Conservation (phyloP, 805 yeast species). For the Komagataella pseudopastoris region DNA sequence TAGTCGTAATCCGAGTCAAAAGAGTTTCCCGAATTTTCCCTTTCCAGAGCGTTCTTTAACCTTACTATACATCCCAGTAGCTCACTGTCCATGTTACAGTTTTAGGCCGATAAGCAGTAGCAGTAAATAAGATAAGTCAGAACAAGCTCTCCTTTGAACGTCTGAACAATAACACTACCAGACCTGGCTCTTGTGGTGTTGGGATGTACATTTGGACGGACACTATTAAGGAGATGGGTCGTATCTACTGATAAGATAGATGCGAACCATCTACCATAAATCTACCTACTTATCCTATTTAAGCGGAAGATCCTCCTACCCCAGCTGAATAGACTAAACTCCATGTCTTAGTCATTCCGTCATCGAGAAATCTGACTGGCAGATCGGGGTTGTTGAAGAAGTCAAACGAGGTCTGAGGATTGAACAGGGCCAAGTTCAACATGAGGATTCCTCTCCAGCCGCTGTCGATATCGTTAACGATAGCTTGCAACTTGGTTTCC, state of each 20-base stretch:
- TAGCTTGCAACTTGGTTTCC: slow-evolving; percentile 31
- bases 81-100: not conserved
- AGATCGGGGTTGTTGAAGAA: slow-evolving; percentile 48
- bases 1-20: not conserved
- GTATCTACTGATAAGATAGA: not conserved
- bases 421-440: slow-evolving; percentile 61
- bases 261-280: not conserved
- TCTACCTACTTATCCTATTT: not conserved
- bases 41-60: not conserved
- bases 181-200: not conserved
- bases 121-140: not conserved
- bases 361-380: slow-evolving; percentile 46
- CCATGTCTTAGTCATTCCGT: slow-evolving; percentile 84
- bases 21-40: not conserved
- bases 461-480: slow-evolving; percentile 35
- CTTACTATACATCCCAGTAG: not conserved
- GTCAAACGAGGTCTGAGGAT: slow-evolving; percentile 48
- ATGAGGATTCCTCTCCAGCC: slow-evolving; percentile 69
- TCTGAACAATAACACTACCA: not conserved
- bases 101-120: not conserved
- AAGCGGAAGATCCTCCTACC: not conserved
- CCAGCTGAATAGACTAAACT: slow-evolving; percentile 65
- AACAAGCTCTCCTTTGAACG: not conserved
- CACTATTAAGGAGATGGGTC: not conserved
- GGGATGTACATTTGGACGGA: not conserved